Base-by-base conservation (phyloP, 129 eudicot genomes). In the Heracleum sosnowskyi region DNA sequence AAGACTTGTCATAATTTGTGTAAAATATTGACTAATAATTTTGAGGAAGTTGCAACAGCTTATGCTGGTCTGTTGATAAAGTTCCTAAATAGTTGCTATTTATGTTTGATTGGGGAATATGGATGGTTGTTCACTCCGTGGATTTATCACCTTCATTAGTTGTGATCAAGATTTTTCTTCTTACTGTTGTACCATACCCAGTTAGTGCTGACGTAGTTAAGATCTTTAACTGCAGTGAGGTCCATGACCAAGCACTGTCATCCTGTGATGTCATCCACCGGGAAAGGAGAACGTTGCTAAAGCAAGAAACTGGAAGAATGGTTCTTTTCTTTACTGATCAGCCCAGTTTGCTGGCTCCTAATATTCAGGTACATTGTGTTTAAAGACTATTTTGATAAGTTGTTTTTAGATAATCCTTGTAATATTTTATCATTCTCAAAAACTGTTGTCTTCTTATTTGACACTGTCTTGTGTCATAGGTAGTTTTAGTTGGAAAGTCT, bases 231-330 rank as follows among this genome's bases (percentile, higher is more conserved):
- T 76, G 77, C 85, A 96, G 99, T 84, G 99, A 96, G 87, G 99
- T 96, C 78, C 96, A 96, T 79, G 99, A 96, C 68, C 99, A 96
- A 89, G 99, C 99, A 77, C 75, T 90, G 66, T 68, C 78, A 78
- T 90, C 91, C 53, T 90, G 99, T 84, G 96, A 96, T 87, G 88
- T 90, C 75, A 92, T 92, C 85, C 99, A 96, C 80, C 95, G 86
- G 51, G 99, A 96, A 81, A 85, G 97, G 80, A 90, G 99, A 86
- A 89, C 88, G 85, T 75, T 96, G 75, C 73, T 96, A 55, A 96
- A 96, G 85, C 99, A 96, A 83, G 99, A 96, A 85, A 92, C 90
- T 82, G 99, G 97, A 77, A 89, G 97, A 81, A 96, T 92, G 99
- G 97, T 90, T 81, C 97, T 96, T 44, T 96, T 96, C 86, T 96